These are phyloP conservation scores for Diutina pseudorugosa DNA, from an alignment of 1,139 yeast genomes.

Conservation along the genomic window DNA sequence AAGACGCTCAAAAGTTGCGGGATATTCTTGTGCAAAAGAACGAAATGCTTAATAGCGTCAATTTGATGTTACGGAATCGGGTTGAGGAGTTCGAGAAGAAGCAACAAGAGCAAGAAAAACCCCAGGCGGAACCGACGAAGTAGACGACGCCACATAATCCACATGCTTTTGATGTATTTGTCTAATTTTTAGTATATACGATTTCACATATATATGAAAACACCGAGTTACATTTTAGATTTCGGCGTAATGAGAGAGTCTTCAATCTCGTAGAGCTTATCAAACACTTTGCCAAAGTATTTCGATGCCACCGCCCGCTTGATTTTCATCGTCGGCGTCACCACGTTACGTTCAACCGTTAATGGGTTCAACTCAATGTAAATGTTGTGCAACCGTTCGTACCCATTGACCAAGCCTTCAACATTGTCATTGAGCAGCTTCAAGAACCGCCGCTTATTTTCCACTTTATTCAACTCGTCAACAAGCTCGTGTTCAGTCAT, in stretches of 20 bases:
- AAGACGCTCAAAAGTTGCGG: constrained; percentile 37
- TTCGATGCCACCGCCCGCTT: constrained; percentile 26
- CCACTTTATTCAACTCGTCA: constrained; percentile 14
- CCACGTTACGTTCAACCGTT: constrained; percentile 23
- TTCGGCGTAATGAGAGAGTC: not conserved
- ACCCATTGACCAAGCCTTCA: constrained; percentile 16
- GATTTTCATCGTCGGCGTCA: constrained; percentile 31
- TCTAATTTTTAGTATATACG: not conserved
- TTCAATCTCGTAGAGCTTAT: constrained; percentile 11
- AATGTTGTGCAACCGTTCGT: constrained; percentile 26
- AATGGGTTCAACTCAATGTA: constrained; percentile 26
- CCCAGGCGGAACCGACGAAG: not conserved
- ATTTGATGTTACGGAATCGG: constrained; percentile 35
- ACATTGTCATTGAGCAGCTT: constrained; percentile 18
- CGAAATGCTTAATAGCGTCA: constrained; percentile 38
- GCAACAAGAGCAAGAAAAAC: not conserved
- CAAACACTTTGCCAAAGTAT: constrained; percentile 15
- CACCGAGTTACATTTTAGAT: not conserved
- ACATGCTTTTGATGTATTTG: not conserved
- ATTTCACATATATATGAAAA: not conserved
- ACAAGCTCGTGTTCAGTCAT: constrained; percentile 4
- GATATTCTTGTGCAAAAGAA: constrained; percentile 26
- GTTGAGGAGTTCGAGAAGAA: constrained; percentile 10
- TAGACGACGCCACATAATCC: too few relatives aligned
- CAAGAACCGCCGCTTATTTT: constrained; percentile 16